phyloP scores from a whole-genome alignment of 352 stramenopile genomes.

The Globisporangium echinulatum region DNA sequence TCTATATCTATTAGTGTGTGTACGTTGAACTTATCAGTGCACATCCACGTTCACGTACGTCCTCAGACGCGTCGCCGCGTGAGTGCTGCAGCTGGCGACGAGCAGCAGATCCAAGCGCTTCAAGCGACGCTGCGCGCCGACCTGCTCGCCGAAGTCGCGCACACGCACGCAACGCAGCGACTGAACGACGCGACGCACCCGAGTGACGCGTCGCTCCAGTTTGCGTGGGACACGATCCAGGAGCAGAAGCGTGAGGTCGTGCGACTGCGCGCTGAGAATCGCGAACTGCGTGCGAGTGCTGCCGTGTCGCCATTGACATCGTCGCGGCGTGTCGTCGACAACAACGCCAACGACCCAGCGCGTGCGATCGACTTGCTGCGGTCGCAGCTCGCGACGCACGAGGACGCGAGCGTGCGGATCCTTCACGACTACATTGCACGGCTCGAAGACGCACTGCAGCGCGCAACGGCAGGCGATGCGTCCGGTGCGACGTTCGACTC shows the following conservation, averaged over 20 bases:
- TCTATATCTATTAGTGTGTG: no score
- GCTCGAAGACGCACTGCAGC: constrained; percentile 33
- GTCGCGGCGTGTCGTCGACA: constrained; percentile 12
- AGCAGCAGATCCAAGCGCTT: constrained; percentile 45
- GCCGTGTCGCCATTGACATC: constrained; percentile 4
- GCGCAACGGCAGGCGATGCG: constrained; percentile 11
- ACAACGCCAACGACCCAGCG: background rate
- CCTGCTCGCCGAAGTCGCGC: constrained; percentile 40
- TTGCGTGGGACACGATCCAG: constrained; percentile 69
- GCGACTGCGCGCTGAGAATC: constrained; percentile 46
- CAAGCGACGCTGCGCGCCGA: constrained; percentile 42
- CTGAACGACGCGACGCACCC: constrained; percentile 21
- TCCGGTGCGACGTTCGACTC: constrained; percentile 36
- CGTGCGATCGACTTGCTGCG: constrained; percentile 44
- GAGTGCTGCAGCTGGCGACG: constrained; percentile 37
- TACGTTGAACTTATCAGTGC: no score
- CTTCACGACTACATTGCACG: constrained; percentile 54
- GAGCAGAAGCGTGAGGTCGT: constrained; percentile 68
- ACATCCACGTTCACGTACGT: background rate
- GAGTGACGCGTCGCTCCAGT: constrained; percentile 63
- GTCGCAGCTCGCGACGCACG: constrained; percentile 44
- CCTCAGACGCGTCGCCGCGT: constrained; percentile 31
- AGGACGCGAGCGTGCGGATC: constrained; percentile 42
- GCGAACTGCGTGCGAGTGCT: constrained; percentile 23
- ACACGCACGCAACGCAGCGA: constrained; percentile 11